Evolutionary conservation across 2,329 filamentous ascomycete species (phyloP), one percentile per base, ranked within the genome.

Genomic region (Cylindrodendrum hubeiense): DNA sequence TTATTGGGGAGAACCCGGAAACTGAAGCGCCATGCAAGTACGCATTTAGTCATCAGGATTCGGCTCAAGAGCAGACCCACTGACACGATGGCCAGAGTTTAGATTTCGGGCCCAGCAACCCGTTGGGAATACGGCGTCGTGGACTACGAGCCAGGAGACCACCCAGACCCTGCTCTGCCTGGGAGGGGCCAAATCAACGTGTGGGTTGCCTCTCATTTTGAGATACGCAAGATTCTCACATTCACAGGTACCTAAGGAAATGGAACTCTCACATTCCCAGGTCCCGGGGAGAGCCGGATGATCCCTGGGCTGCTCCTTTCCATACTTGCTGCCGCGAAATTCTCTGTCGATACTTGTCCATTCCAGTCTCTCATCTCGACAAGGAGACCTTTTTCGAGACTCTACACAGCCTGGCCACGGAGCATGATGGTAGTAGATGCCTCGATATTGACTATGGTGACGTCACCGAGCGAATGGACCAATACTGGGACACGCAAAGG

Each of bases 391-490:
- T 66, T 2, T 63, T 56, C 17, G 60, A 63, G 17, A 44, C 51
- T 5, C 19, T 65, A 9, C 53, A 54, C 7, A n/a, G 19, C 13
- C 37, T 62, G 33, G 37, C n/a, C 4, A 5, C 19, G 2, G 43
- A 17, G 9, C 17, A 19, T 1, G 8, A 19, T 4, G 0, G 7
- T 2, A 5, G 5, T 3, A 39, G 2, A 39, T 22, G 19, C 10
- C 63, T 65, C 39, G 58, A 54, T 13, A 19, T 58, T 15, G 53
- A 65, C 26, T 65, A 65, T 13, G 58, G 63, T n/a, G 47, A 28
- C 22, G 50, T 53, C 3, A 17, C 19, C 4, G 53, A 62, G 2
- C n/a, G 22, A 17, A 55, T 62, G 34, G 46, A 52, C 4, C 41
- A 58, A 17, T 37, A 57, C 21, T 65, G 63, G 63, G 8, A 7